A percentile compares a stretch with the other conserved stretches of the same genome.
Conservation (phyloP, 176 grass and related monocot species). For the Saccharum spontaneum region DNA sequence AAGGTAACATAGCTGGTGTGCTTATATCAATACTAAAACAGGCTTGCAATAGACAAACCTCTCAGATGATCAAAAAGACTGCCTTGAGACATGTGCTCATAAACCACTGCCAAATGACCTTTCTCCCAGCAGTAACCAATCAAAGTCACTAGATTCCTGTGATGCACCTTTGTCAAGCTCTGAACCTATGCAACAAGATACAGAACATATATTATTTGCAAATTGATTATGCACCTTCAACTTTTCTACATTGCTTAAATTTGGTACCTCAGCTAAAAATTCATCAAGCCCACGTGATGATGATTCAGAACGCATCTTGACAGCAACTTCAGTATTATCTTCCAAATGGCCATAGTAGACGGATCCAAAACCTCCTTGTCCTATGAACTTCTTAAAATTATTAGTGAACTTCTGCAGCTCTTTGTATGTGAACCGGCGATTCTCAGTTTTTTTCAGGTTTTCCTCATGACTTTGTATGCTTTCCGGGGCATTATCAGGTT, state of each 20-base stretch:
- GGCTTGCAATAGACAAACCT: neutral
- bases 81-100: slow-evolving; percentile 28
- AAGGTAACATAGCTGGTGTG: neutral
- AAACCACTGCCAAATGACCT: slow-evolving; percentile 32
- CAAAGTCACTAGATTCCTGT: slow-evolving; percentile 34
- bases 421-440: slow-evolving; percentile 33
- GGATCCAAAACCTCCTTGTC: slow-evolving; percentile 37
- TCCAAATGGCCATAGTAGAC: slow-evolving; percentile 45
- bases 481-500: neutral
- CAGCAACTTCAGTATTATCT: slow-evolving; percentile 32
- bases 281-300: slow-evolving; percentile 16
- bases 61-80: slow-evolving; percentile 24
- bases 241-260: neutral
- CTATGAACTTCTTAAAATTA: slow-evolving; percentile 30
- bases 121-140: slow-evolving; percentile 37
- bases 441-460: neutral
- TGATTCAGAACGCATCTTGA: slow-evolving; percentile 42
- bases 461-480: neutral
- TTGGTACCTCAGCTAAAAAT: slow-evolving; percentile 44
- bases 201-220: neutral
- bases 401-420: slow-evolving; percentile 32
- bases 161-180: slow-evolving; percentile 35
- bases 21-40: neutral
- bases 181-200: neutral
- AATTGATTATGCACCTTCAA: neutral